These are phyloP conservation scores for Madurella fahalii DNA, from an alignment of 2,329 filamentous ascomycete species.

Conservation along the genomic window DNA sequence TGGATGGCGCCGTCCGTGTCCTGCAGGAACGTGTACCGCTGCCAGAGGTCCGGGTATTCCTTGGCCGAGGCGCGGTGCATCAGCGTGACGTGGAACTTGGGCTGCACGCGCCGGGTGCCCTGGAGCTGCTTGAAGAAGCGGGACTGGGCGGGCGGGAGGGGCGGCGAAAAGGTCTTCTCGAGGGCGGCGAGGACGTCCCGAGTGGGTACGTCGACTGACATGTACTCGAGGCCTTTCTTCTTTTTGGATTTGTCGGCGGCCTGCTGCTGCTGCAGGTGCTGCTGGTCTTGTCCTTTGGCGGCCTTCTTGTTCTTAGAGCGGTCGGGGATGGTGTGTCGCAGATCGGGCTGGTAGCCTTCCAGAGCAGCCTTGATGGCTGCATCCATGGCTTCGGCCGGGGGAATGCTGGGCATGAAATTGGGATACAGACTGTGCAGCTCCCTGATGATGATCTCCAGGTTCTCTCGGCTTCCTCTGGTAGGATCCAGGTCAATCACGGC, in stretches of 20 bases:
- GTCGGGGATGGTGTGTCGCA: constrained; percentile 70
- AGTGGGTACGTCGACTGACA: constrained; percentile 46
- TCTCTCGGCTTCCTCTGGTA: constrained; percentile 69
- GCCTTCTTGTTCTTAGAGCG: constrained; percentile 44
- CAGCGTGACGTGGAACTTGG: constrained; percentile 89
- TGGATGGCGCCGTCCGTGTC: constrained; percentile 36
- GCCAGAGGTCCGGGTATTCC: constrained; percentile 68
- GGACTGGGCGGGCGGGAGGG: constrained; percentile 46
- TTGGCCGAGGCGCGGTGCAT: constrained; percentile 70
- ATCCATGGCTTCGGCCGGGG: constrained; percentile 70
- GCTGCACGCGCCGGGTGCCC: constrained; percentile 69
- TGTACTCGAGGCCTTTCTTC: constrained; percentile 53
- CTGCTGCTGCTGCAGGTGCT: constrained; percentile 34
- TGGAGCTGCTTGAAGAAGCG: constrained; percentile 73
- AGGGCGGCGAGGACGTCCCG: constrained; percentile 52
- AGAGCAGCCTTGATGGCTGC: constrained; percentile 71
- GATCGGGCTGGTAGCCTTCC: constrained; percentile 69
- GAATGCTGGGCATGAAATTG: constrained; percentile 66
- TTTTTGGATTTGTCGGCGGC: constrained; percentile 34
- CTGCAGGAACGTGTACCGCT: constrained; percentile 63
- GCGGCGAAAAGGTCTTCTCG: constrained; percentile 62
- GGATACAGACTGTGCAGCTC: constrained; percentile 75
- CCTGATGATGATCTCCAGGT: constrained; percentile 74
- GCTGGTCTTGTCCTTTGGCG: constrained; percentile 31
- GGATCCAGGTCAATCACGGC: constrained; percentile 81